A percentile compares a stretch with the other conserved stretches of the same genome.
phyloP scores from a whole-genome alignment of 2,329 filamentous ascomycete genomes.

The Pseudogymnoascus sp. region DNA sequence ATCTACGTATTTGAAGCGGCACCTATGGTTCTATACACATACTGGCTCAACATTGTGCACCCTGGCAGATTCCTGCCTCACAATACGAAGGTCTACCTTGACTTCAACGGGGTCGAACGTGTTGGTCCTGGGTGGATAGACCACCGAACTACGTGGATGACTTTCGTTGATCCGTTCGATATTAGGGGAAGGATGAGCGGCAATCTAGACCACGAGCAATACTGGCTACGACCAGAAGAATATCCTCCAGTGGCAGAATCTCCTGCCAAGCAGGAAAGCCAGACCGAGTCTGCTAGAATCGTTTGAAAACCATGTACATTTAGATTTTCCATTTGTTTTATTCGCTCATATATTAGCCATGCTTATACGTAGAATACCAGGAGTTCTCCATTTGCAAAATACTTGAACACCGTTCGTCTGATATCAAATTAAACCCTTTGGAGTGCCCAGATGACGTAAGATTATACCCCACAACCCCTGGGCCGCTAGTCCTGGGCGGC shows the following conservation, averaged over 20 bases:
- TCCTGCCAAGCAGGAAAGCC: not conserved
- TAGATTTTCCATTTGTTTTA: not conserved
- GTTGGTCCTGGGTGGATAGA: constrained; percentile 27
- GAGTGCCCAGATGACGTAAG: not conserved
- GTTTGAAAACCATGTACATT: not conserved
- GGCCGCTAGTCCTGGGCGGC: not conserved
- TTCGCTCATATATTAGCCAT: not conserved
- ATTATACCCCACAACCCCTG: not conserved
- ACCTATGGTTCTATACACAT: constrained; percentile 29
- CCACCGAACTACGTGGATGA: not conserved
- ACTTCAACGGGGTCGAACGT: constrained; percentile 25
- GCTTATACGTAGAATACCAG: not conserved
- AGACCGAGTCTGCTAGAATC: not conserved
- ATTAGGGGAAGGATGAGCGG: not conserved
- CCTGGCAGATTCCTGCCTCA: constrained; percentile 27
- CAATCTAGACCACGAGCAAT: not conserved
- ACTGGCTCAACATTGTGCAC: constrained; percentile 30
- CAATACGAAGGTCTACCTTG: constrained; percentile 24
- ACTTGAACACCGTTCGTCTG: not conserved
- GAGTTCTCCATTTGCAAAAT: not conserved
- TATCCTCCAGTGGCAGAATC: not conserved
- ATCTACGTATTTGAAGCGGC: constrained; percentile 30
- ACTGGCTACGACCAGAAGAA: not conserved
- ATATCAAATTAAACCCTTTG: not conserved
- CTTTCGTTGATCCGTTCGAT: constrained; percentile 1